These are phyloP conservation scores for Scheffersomyces segobiensis DNA, from an alignment of 1,139 yeast species.

Conservation along the genomic window DNA sequence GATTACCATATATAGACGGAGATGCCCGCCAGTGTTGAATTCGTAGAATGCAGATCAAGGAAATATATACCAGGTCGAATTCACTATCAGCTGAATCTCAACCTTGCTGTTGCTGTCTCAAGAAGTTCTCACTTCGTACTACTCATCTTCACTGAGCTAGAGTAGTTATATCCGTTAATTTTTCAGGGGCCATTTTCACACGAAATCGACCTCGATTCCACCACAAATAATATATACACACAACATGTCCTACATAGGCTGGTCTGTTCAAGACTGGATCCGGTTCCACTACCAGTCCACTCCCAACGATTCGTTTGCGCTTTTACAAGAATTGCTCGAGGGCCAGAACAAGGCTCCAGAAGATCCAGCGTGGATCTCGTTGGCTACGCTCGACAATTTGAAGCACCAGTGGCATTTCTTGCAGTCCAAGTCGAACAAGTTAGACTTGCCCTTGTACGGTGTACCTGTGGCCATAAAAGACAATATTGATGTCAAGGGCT, in stretches of 20 bases:
- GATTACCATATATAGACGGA: background rate
- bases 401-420: constrained; percentile 77
- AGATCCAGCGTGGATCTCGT: constrained; percentile 91
- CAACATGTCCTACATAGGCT: constrained; percentile 29
- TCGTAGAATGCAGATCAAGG: background rate
- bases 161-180: constrained; percentile 3
- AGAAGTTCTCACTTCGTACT: background rate
- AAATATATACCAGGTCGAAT: background rate
- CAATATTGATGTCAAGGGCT: constrained; percentile 83
- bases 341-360: constrained; percentile 46
- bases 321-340: constrained; percentile 48
- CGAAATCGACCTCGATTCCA: constrained; percentile 1
- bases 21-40: background rate
- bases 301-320: constrained; percentile 58
- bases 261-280: constrained; percentile 63
- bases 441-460: constrained; percentile 68
- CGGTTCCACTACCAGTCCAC: constrained; percentile 64
- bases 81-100: background rate
- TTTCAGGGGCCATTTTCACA: constrained; percentile 2
- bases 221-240: background rate
- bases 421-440: constrained; percentile 59
- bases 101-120: background rate
- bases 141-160: background rate
- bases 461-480: constrained; percentile 95
- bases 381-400: constrained; percentile 61